Evolutionary conservation across 352 stramenopile genomes (phyloP), one percentile per base, ranked within the genome.

Genomic region (Paralagenidium karlingii): DNA sequence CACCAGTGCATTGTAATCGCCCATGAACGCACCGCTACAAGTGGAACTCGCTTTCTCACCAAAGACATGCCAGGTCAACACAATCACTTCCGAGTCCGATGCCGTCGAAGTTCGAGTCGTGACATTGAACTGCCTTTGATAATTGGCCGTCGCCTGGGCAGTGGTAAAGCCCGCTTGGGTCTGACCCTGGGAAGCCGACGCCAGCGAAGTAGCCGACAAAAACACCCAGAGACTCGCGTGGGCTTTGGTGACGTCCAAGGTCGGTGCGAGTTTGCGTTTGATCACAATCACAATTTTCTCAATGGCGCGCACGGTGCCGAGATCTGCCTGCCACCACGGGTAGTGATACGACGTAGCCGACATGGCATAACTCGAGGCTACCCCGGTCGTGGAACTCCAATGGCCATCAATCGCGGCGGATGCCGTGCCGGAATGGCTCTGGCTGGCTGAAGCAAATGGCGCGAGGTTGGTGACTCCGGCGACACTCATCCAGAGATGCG

Each of bases 301-400:
- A 24, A 86, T 55, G 0, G 54, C 40, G 24, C 62, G 42, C 13
- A 46, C 22, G 0, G 11, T 43, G 1, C 37, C 49, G 1, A 81
- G 42, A 37, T 83, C 57, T 0, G 68, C 49, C 22, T 82, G 44
- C 71, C 71, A 86, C 71, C 71, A 86, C 11, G 66, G 64, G 20
- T 75, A 79, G 8, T 48, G 51, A 41, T 58, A 66, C 18, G 52
- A 22, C 7, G 39, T 50, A 1, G 58, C 55, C 12, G 65, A 70
- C 60, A 82, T 70, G 8, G 65, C 60, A 28, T 69, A 82, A 12
- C 44, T 69, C 10, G 65, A 62, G 8, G 50, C 53, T 27, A 73
- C 40, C 6, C 50, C 63, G 11, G 74, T 51, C 6, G 55, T 56
- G 0, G 64, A 71, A 3, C 30, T 63, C 1, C 19, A 38, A 5